A percentile compares a stretch with the other conserved stretches of the same genome.
Conservation (phyloP, 2,329 filamentous ascomycete genomes). For the Colletotrichum sp. region DNA sequence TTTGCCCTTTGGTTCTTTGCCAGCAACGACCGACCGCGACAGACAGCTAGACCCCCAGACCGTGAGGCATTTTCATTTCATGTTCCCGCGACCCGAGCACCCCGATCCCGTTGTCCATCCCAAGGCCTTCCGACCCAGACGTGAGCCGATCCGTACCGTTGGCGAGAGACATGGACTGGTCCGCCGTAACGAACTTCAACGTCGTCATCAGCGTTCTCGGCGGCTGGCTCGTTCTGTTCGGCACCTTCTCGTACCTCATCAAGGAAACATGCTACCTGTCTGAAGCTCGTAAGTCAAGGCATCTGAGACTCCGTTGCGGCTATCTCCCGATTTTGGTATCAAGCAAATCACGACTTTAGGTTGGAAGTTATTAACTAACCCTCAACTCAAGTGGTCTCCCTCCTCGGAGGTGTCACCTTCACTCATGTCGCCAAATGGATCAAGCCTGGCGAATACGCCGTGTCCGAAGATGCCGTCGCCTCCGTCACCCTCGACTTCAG, state of each 20-base stretch:
- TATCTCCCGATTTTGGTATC: neutral
- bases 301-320: accelerated
- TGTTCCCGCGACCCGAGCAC: neutral
- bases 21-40: neutral
- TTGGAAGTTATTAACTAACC: neutral
- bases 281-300: slow-evolving; percentile 75
- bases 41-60: neutral
- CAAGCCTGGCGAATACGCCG: slow-evolving; percentile 76
- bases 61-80: neutral
- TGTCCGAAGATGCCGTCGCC: slow-evolving; percentile 62
- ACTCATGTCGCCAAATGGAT: slow-evolving; percentile 79
- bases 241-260: slow-evolving; percentile 86
- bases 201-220: slow-evolving; percentile 81
- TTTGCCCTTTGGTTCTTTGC: neutral
- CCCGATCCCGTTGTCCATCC: neutral
- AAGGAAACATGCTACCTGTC: slow-evolving; percentile 93
- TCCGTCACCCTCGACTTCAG: slow-evolving; percentile 82
- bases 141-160: neutral
- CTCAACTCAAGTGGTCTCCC: slow-evolving; percentile 72
- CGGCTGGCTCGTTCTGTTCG: slow-evolving; percentile 87
- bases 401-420: slow-evolving; percentile 79
- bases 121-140: neutral
- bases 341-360: no score
- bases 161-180: neutral
- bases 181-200: slow-evolving; percentile 66